These are phyloP conservation scores for Lactifluus echinatus DNA, from an alignment of 768 basidiomycete genomes.

Conservation along the genomic window DNA sequence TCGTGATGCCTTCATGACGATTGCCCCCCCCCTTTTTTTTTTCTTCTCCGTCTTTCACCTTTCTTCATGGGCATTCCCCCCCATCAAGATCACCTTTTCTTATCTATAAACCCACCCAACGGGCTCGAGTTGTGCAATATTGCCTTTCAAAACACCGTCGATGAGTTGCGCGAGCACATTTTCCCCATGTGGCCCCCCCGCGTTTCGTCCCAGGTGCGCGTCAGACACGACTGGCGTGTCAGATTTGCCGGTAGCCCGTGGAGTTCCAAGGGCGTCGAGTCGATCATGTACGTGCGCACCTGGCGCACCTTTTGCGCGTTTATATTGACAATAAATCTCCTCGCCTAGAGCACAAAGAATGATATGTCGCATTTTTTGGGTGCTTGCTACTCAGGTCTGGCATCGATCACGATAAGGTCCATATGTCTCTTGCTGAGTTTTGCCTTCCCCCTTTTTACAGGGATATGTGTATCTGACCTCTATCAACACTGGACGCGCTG, in stretches of 20 bases:
- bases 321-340: background rate
- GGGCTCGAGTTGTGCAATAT: constrained; percentile 45
- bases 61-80: background rate
- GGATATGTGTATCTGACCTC: constrained; percentile 61
- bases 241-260: constrained; percentile 61
- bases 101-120: constrained; percentile 57
- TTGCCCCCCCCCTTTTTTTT: background rate
- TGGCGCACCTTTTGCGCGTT: constrained; percentile 10
- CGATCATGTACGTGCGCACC: constrained; percentile 36
- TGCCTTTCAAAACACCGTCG: constrained; percentile 43
- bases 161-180: constrained; percentile 49
- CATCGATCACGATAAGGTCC: constrained; percentile 14
- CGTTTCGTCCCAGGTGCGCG: constrained; percentile 37
- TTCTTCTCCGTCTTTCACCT: background rate
- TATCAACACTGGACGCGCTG: constrained; percentile 43
- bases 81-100: constrained; percentile 59
- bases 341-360: constrained; percentile 48
- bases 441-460: constrained; percentile 29
- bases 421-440: constrained; percentile 5
- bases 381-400: constrained; percentile 52
- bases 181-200: constrained; percentile 65
- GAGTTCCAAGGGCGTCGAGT: constrained; percentile 48
- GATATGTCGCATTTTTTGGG: constrained; percentile 49
- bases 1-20: background rate
- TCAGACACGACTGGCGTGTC: constrained; percentile 49